Base-by-base conservation (phyloP, 805 yeast species). In the Wickerhamiella lipophila region DNA sequence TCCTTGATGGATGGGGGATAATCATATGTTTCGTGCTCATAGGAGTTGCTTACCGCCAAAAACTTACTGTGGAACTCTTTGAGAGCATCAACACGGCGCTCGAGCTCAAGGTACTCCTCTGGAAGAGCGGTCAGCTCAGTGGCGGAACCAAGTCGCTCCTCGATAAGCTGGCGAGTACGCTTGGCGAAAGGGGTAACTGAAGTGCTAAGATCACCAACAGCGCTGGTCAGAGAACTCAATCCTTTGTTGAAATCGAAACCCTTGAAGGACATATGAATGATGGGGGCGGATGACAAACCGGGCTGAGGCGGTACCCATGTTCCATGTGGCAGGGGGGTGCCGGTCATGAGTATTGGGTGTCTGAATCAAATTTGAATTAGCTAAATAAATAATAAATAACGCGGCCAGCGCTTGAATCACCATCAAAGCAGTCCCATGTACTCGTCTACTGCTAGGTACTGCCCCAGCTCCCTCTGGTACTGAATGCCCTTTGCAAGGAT, bases 61-160 rank as follows among this genome's bases (percentile, higher is more conserved):
- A 78, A 64, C 58, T 74, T 73, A 55, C 68, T 73, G 70, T 81
- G 83, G 50, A 83, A 78, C 43, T 72, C 67, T 67, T 81, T 78
- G 64, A 84, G 72, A 51, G 82, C 75, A 57, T 84, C 94, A 51
- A 83, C 76, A 59, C 77, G 78, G 53, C 72, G 69, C 65, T 85
- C 94, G 55, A 84, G 73, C 52, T 78, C 80, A 47, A 80, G 67
- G 63, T 83, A 85, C 63, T 85, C 95, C 50, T 79, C 77, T 27
- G 95, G 95, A 55, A 85, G 72, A 61, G 84, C 88, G 49, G 89
- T 81, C 57, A 83, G 81, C 60, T 85, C 94, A 47, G 81, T 85
- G 34, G 79, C 83, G 56, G 80, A 77, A 43, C 94, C 94, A 23
- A 85, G 74, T 57, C 69, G 75, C 65, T 85, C 95, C 64, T 83